Evolutionary conservation across 2,329 filamentous ascomycete genomes (phyloP).

Genomic region (Penicillium sp.): DNA sequence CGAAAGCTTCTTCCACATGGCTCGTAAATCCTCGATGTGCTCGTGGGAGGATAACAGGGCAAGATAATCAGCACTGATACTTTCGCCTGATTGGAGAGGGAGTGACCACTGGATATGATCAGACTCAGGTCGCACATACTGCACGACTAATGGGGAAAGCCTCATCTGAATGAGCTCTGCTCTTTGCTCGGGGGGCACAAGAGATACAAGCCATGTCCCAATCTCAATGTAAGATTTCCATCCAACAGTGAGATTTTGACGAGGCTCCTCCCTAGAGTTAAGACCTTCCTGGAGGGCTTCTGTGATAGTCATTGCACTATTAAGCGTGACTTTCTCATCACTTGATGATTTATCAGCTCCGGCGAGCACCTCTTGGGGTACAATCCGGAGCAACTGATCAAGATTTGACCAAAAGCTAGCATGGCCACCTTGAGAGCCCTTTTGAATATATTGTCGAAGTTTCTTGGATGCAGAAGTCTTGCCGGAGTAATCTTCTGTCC

Average conservation of each 20-base stretch:
- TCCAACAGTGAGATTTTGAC: conserved; percentile 63
- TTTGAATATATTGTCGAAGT: conserved; percentile 71
- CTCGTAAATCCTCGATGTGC: conserved; percentile 50
- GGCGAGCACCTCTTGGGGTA: conserved; percentile 53
- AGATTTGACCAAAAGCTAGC: conserved; percentile 71
- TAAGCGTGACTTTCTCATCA: conserved; percentile 31
- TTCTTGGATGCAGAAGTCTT: conserved; percentile 57
- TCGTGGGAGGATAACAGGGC: conserved; percentile 36
- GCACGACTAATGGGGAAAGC: conserved; percentile 52
- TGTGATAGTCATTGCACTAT: conserved; percentile 61
- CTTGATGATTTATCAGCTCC: conserved; percentile 24
- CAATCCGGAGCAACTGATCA: conserved; percentile 55
- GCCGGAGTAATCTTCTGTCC: conserved; percentile 64
- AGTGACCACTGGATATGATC: conserved; percentile 53
- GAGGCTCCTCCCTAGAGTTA: conserved; percentile 69
- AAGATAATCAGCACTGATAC: conserved; percentile 42
- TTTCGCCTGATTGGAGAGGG: conserved; percentile 37
- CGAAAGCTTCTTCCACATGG: conserved; percentile 64
- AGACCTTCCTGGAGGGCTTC: conserved; percentile 69
- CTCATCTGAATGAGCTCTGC: conserved; percentile 47
- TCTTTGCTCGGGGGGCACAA: conserved; percentile 49
- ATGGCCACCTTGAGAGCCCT: conserved; percentile 77
- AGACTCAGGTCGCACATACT: conserved; percentile 51
- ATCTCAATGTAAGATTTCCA: conserved; percentile 74
- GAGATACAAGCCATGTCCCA: conserved; percentile 53